Evolutionary conservation across 208 protist species (phyloP).

Genomic region (Porcisia deanei): DNA sequence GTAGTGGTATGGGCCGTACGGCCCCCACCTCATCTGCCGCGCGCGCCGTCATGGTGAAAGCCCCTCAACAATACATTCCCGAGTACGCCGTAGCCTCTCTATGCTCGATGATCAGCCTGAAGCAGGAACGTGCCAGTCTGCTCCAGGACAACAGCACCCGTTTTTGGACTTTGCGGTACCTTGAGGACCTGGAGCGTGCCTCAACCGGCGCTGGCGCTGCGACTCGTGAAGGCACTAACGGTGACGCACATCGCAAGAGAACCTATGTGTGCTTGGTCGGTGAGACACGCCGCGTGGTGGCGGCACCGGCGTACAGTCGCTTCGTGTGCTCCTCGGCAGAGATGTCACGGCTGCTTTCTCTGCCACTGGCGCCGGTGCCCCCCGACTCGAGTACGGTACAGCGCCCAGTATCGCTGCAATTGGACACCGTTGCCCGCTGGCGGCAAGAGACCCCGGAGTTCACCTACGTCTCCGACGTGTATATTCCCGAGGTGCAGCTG

Average conservation of each 20-base stretch:
- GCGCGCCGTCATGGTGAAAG: constrained; percentile 1
- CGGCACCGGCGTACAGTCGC: constrained; percentile 63
- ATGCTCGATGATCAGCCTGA: constrained; percentile 79
- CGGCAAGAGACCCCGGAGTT: constrained; percentile 17
- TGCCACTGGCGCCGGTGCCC: neutral
- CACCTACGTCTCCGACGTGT: constrained; percentile 77
- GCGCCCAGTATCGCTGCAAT: constrained; percentile 14
- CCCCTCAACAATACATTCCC: constrained; percentile 44
- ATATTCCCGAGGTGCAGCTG: constrained; percentile 83
- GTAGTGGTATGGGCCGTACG: neutral
- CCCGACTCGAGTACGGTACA: neutral
- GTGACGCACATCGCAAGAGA: constrained; percentile 20
- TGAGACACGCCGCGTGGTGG: constrained; percentile 61
- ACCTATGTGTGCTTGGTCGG: constrained; percentile 73
- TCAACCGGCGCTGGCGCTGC: neutral
- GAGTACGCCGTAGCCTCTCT: constrained; percentile 85
- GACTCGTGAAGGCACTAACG: neutral
- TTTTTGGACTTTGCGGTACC: constrained; percentile 77
- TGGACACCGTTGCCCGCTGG: constrained; percentile 12
- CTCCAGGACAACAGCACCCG: constrained; percentile 83
- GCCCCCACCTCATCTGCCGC: neutral
- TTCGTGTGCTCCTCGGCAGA: constrained; percentile 14
- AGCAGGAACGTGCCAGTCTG: constrained; percentile 80
- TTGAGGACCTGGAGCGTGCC: constrained; percentile 41
- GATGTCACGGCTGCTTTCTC: constrained; percentile 18